These are phyloP conservation scores for Daedalea quercina DNA, from an alignment of 768 basidiomycete species.

Conservation along the genomic window DNA sequence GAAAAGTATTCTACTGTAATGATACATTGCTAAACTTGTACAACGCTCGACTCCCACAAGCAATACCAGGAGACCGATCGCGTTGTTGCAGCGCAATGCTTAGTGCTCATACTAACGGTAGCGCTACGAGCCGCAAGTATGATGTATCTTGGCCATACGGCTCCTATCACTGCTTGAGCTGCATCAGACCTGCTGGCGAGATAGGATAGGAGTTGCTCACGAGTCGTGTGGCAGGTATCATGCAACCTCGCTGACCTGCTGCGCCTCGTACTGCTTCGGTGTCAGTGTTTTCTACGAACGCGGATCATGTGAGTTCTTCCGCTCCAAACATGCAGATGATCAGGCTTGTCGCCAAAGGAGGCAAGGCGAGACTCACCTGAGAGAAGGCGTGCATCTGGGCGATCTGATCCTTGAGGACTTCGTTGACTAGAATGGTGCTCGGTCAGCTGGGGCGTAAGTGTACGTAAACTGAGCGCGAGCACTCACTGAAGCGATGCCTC, in stretches of 20 bases:
- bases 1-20: conserved; percentile 1
- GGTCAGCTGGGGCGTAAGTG: background rate
- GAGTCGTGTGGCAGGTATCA: background rate
- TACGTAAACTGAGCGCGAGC: background rate
- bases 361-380: conserved; percentile 47
- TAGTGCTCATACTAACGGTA: too few species aligned
- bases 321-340: background rate
- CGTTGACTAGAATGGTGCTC: conserved; percentile 52
- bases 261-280: conserved; percentile 54
- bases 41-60: background rate
- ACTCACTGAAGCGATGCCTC: conserved; percentile 62
- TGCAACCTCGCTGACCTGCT: conserved; percentile 28
- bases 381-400: conserved; percentile 84
- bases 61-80: background rate
- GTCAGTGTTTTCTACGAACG: conserved; percentile 62
- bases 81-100: too few species aligned
- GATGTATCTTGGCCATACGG: too few species aligned
- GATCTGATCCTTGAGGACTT: conserved; percentile 66
- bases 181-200: too few species aligned
- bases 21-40: background rate
- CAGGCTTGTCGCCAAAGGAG: too few species aligned
- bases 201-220: background rate
- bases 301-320: background rate
- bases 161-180: too few species aligned
- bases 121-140: too few species aligned